Conservation (phyloP, 495 filamentous ascomycete genomes). For the Gamarada debralockiae region DNA sequence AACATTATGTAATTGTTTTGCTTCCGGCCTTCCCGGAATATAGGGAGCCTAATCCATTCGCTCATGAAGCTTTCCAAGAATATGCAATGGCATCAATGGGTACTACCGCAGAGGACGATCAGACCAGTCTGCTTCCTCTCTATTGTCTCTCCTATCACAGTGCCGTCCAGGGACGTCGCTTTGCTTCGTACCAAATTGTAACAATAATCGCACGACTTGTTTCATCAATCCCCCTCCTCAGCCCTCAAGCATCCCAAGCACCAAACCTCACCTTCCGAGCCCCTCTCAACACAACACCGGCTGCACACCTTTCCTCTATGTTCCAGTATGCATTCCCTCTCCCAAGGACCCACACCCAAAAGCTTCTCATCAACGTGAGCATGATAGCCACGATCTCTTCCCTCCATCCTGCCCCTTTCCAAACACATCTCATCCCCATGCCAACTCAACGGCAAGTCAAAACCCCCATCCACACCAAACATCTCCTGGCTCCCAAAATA, state of each 20-base stretch:
- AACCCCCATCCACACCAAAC: not conserved
- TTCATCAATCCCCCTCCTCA: slow-evolving; percentile 5
- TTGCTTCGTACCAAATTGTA: not conserved
- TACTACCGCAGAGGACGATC: too few species aligned
- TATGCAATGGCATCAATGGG: too few species aligned
- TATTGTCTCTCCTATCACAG: too few species aligned
- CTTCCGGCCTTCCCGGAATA: too few species aligned
- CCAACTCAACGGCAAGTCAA: not conserved
- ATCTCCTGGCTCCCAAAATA: too few species aligned
- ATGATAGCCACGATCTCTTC: not conserved
- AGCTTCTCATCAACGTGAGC: not conserved
- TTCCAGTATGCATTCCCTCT: not conserved
- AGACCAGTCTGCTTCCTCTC: too few species aligned
- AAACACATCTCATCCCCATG: not conserved
- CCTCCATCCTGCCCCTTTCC: not conserved
- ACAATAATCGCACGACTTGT: not conserved
- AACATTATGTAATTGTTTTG: too few species aligned
- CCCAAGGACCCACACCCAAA: not conserved
- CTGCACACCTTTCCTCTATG: slow-evolving; percentile 23
- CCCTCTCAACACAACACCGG: slow-evolving; percentile 25
- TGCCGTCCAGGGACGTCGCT: too few species aligned
- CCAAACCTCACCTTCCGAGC: slow-evolving; percentile 23
- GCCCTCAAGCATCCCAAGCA: slow-evolving; percentile 25
- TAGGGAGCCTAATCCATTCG: too few species aligned
- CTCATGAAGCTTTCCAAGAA: too few species aligned